Percentiles rank a stretch among this genome's conserved stretches.
These are phyloP conservation scores for Macrophomina phaseolina DNA, from an alignment of 2,329 filamentous ascomycete species.

Conservation along the genomic window DNA sequence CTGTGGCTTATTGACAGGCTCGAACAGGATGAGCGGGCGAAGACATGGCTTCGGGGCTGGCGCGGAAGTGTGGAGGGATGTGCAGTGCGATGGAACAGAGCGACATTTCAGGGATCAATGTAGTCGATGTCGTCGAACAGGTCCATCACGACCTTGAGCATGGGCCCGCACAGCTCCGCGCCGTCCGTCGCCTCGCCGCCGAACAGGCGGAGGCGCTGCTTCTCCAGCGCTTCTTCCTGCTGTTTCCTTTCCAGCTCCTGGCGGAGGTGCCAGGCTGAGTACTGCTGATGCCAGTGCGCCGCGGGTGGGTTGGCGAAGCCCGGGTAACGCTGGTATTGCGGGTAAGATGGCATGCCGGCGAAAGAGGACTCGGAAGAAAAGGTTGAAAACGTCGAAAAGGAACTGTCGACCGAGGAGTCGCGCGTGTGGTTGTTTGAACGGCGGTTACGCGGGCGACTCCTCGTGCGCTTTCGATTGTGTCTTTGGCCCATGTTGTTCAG, in stretches of 20 bases:
- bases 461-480: slow-evolving; percentile 52
- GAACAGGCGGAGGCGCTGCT: slow-evolving; percentile 49
- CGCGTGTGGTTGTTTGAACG: slow-evolving; percentile 34
- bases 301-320: slow-evolving; percentile 30
- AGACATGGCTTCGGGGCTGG: background rate
- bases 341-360: slow-evolving; percentile 39
- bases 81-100: background rate
- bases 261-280: slow-evolving; percentile 45
- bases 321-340: slow-evolving; percentile 31
- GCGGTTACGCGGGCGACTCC: slow-evolving; percentile 49
- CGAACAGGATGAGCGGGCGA: background rate
- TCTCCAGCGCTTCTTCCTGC: slow-evolving; percentile 34
- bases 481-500: slow-evolving; percentile 46
- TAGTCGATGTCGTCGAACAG: slow-evolving; percentile 54
- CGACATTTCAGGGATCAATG: slow-evolving; percentile 44
- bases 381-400: slow-evolving; percentile 34
- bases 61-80: background rate
- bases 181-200: slow-evolving; percentile 51
- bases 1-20: background rate
- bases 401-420: slow-evolving; percentile 21
- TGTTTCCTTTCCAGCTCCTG: slow-evolving; percentile 32
- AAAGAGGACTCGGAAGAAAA: slow-evolving; percentile 35
- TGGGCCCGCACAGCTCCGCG: slow-evolving; percentile 49
- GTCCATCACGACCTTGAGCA: slow-evolving; percentile 54
- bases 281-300: slow-evolving; percentile 45